Evolutionary conservation across 768 basidiomycete genomes (phyloP).

Genomic region (Psilocybe cubensis): DNA sequence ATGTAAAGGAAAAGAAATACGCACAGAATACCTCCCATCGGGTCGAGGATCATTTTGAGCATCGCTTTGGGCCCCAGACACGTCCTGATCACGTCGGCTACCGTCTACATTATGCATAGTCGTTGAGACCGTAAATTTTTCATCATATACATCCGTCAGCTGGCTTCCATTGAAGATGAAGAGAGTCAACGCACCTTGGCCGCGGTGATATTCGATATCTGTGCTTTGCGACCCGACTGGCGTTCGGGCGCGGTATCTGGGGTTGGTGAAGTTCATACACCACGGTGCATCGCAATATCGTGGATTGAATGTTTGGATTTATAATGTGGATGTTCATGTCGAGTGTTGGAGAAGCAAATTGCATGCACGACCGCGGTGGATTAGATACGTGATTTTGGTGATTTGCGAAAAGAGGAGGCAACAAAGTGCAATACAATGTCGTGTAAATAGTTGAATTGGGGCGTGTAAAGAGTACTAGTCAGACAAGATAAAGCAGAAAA

Average conservation of each 20-base stretch:
- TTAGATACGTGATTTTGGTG: too few relatives aligned
- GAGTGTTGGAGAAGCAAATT: too few relatives aligned
- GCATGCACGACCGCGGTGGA: too few relatives aligned
- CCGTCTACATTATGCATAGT: too few relatives aligned
- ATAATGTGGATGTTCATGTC: too few relatives aligned
- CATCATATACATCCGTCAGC: background rate
- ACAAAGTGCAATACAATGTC: too few relatives aligned
- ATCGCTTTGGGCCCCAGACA: conserved; percentile 98
- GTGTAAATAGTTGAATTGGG: too few relatives aligned
- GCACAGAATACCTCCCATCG: conserved; percentile 98
- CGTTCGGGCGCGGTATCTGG: conserved; percentile 92
- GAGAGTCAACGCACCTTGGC: conserved; percentile 72
- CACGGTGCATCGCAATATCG: too few relatives aligned
- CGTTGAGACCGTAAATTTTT: too few relatives aligned
- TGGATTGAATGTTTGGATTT: background rate
- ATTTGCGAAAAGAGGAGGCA: too few relatives aligned
- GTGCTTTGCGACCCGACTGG: conserved; percentile 93
- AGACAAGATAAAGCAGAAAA: background rate
- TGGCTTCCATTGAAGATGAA: background rate
- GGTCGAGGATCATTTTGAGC: conserved; percentile 99
- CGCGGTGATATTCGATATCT: conserved; percentile 95
- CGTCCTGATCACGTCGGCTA: conserved; percentile 97
- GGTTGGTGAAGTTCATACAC: background rate
- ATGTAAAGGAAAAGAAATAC: conserved; percentile 26
- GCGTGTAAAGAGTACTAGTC: too few relatives aligned